Percentiles rank a stretch among this genome's conserved stretches.
phyloP scores from a whole-genome alignment of 164 flowering plant species.

The Annona squamosa region DNA sequence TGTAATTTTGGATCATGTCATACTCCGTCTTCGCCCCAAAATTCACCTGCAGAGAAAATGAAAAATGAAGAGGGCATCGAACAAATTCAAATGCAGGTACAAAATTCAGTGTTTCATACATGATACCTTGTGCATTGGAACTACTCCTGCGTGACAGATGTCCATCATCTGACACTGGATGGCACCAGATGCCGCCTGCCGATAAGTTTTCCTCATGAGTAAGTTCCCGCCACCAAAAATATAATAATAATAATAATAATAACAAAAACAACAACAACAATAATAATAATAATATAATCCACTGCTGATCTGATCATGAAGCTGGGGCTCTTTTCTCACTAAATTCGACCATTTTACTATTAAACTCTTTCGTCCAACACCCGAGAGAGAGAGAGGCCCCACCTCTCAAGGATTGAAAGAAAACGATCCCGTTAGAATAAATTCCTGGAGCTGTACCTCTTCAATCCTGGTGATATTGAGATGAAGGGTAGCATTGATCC shows the following conservation, averaged over 20 bases:
- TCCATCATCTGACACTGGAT: conserved; percentile 94
- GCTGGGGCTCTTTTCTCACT: not conserved
- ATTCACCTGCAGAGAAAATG: conserved; percentile 50
- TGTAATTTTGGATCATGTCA: conserved; percentile 93
- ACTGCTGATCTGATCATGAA: not conserved
- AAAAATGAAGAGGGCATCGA: not conserved
- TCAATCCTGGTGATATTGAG: conserved; percentile 73
- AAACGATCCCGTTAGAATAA: not conserved
- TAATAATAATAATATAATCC: too few species aligned
- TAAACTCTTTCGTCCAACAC: not conserved
- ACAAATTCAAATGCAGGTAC: not conserved
- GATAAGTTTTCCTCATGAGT: not conserved
- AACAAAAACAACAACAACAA: not conserved
- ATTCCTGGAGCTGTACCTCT: conserved; percentile 35
- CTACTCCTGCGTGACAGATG: conserved; percentile 78
- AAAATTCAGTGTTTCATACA: not conserved
- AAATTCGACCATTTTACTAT: not conserved
- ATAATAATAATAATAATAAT: not conserved
- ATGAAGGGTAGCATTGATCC: conserved; percentile 82
- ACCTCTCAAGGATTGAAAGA: not conserved
- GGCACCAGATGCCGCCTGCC: conserved; percentile 90
- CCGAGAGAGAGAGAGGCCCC: not conserved
- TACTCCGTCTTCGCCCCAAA: conserved; percentile 86
- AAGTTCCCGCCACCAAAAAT: not conserved
- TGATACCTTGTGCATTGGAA: conserved; percentile 90